Evolutionary conservation across 1,284 basidiomycete genomes (phyloP).

Genomic region (Lentinula novae-zelandiae): DNA sequence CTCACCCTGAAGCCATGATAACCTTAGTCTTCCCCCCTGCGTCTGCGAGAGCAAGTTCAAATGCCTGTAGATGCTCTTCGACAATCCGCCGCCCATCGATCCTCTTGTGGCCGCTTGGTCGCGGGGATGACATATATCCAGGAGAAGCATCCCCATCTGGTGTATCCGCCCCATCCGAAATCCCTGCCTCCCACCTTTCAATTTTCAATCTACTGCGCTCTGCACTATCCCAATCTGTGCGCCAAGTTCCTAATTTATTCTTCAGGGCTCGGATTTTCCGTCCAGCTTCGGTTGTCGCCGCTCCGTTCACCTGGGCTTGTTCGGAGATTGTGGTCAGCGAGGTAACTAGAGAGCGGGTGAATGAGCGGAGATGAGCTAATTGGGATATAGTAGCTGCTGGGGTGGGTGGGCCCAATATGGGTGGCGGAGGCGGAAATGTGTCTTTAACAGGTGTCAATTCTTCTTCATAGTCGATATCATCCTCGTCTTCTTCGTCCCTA

Average conservation of each 20-base stretch:
- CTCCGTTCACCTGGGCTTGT: constrained; percentile 80
- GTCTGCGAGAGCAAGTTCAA: constrained; percentile 64
- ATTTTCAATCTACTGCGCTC: constrained; percentile 71
- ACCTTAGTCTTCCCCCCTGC: constrained; percentile 70
- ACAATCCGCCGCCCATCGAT: constrained; percentile 65
- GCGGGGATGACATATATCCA: constrained; percentile 25
- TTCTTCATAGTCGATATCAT: constrained; percentile 26
- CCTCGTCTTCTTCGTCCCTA: constrained; percentile 46
- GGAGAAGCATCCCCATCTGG: constrained; percentile 22
- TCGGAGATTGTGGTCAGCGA: constrained; percentile 77
- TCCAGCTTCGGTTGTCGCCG: constrained; percentile 77
- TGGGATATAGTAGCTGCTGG: constrained; percentile 56
- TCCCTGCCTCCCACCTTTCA: constrained; percentile 71
- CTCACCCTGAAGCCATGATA: constrained; percentile 61
- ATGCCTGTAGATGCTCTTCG: constrained; percentile 70
- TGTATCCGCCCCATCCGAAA: constrained; percentile 36
- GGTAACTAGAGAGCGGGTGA: constrained; percentile 68
- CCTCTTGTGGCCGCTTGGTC: constrained; percentile 32
- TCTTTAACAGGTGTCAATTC: constrained; percentile 41
- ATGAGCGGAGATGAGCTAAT: constrained; percentile 64
- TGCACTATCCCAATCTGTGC: constrained; percentile 75
- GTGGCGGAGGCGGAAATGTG: constrained; percentile 44
- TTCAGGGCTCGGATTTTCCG: constrained; percentile 77
- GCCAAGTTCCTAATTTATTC: constrained; percentile 75
- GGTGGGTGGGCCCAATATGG: constrained; percentile 44